phyloP scores from a whole-genome alignment of 345 rosid species.

The Syzygium aromaticum region DNA sequence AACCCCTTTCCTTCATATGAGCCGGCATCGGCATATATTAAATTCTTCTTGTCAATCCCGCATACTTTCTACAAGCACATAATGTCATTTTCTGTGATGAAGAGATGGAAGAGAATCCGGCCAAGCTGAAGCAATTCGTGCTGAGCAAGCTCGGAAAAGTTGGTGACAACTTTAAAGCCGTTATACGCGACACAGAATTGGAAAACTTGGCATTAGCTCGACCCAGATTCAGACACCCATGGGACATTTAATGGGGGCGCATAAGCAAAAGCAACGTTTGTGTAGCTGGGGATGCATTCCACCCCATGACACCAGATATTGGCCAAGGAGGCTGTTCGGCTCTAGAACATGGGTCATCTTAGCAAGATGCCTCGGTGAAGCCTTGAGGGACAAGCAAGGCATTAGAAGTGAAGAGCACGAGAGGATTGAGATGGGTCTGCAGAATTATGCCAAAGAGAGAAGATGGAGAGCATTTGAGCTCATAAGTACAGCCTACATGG shows the following conservation, averaged over 20 bases:
- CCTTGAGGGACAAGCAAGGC: slow-evolving; percentile 9
- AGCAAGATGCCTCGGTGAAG: slow-evolving; percentile 57
- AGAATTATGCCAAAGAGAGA: slow-evolving; percentile 18
- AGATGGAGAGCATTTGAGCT: slow-evolving; percentile 38
- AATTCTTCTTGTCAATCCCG: not conserved
- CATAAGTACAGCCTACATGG: slow-evolving; percentile 15
- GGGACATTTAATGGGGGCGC: slow-evolving; percentile 23
- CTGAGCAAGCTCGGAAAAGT: slow-evolving; percentile 23
- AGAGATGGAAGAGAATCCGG: slow-evolving; percentile 20
- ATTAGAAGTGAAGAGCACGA: not conserved
- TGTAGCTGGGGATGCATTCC: slow-evolving; percentile 65
- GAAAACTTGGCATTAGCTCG: slow-evolving; percentile 18
- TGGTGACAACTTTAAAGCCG: slow-evolving; percentile 15
- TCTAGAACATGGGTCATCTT: slow-evolving; percentile 51
- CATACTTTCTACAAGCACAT: not conserved
- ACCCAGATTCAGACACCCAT: slow-evolving; percentile 31
- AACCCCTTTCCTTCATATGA: not conserved
- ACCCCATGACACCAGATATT: slow-evolving; percentile 61
- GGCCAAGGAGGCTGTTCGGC: slow-evolving; percentile 73
- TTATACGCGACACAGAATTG: slow-evolving; percentile 30
- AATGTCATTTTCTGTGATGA: not conserved
- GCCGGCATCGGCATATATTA: not conserved
- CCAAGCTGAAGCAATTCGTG: slow-evolving; percentile 33
- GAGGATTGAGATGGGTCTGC: slow-evolving; percentile 25
- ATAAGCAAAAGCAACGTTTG: slow-evolving; percentile 33